phyloP scores from a whole-genome alignment of 305 asterid species.

The Fraxinus ornus region DNA sequence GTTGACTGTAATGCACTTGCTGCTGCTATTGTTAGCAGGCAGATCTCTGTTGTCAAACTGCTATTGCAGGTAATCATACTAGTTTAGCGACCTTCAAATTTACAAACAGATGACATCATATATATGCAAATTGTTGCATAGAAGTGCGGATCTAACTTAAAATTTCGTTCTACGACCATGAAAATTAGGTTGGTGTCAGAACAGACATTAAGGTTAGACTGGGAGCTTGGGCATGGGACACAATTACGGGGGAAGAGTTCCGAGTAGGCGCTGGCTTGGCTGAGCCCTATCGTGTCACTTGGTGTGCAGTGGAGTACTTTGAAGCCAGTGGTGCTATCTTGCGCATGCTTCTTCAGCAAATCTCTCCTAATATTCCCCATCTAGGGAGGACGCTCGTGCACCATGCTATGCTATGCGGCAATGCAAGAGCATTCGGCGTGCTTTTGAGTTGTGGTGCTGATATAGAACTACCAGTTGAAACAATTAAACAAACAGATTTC shows the following conservation, averaged over 20 bases:
- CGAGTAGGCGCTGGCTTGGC: constrained; percentile 82
- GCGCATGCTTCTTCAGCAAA: constrained; percentile 52
- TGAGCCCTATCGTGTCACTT: constrained; percentile 61
- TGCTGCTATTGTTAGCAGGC: constrained; percentile 66
- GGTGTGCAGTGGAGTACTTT: constrained; percentile 83
- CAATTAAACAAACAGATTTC: constrained; percentile 28
- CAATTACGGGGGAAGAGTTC: constrained; percentile 64
- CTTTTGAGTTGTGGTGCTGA: constrained; percentile 52
- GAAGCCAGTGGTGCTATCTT: constrained; percentile 61
- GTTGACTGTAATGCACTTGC: constrained; percentile 64
- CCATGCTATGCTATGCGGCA: constrained; percentile 62
- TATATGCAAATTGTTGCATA: neutral
- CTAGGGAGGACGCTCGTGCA: constrained; percentile 64
- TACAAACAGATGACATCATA: neutral
- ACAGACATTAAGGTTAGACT: constrained; percentile 55
- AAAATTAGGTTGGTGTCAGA: constrained; percentile 56
- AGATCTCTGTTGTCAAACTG: constrained; percentile 50
- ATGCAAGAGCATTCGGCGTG: constrained; percentile 50
- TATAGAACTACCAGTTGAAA: constrained; percentile 44
- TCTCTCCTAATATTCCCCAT: constrained; percentile 61
- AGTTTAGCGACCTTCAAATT: constrained; percentile 1
- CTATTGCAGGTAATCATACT: constrained; percentile 48
- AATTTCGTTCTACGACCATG: constrained; percentile 1
- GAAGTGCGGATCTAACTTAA: neutral
- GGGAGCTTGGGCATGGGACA: constrained; percentile 87